Conservation (phyloP, 1,284 basidiomycete genomes). For the Ganoderma meredithae region DNA sequence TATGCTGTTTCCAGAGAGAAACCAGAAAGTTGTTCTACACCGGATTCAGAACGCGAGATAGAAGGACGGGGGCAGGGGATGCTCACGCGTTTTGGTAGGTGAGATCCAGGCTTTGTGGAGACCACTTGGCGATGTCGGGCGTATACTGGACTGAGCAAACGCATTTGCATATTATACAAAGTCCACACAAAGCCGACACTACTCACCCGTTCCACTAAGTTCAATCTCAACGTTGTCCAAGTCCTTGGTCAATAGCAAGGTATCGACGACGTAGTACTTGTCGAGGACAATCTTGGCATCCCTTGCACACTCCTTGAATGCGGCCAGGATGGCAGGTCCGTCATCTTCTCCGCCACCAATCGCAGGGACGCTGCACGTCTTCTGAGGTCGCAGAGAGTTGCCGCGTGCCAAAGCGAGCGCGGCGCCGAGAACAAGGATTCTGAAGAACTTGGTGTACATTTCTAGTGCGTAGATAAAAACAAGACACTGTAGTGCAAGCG, state of each 20-base stretch:
- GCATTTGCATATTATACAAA: not conserved
- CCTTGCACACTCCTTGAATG: conserved; percentile 42
- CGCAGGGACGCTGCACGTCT: conserved; percentile 41
- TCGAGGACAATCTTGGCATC: conserved; percentile 44
- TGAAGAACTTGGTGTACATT: conserved; percentile 23
- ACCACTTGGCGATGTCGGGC: conserved; percentile 57
- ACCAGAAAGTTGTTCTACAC: conserved; percentile 53
- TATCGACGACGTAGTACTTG: conserved; percentile 49
- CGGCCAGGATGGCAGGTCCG: conserved; percentile 44
- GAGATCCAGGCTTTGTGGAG: conserved; percentile 47
- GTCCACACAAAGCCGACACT: not conserved
- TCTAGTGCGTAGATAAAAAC: not conserved
- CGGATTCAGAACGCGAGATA: not conserved
- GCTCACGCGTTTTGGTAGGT: conserved; percentile 52
- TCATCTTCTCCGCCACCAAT: conserved; percentile 47
- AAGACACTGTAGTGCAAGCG: not conserved
- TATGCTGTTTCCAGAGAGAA: conserved; percentile 53
- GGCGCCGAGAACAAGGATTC: conserved; percentile 17
- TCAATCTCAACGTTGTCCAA: conserved; percentile 50
- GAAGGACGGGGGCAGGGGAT: not conserved
- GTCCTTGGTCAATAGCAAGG: conserved; percentile 47
- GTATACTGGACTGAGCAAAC: conserved; percentile 43
- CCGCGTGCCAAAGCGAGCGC: conserved; percentile 16
- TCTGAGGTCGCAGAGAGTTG: conserved; percentile 2
- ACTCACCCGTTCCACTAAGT: conserved; percentile 45